Percentiles rank a stretch among this genome's conserved stretches.
These are phyloP conservation scores for Suhomyces atakaporum DNA, from an alignment of 1,139 yeast genomes.

Conservation along the genomic window DNA sequence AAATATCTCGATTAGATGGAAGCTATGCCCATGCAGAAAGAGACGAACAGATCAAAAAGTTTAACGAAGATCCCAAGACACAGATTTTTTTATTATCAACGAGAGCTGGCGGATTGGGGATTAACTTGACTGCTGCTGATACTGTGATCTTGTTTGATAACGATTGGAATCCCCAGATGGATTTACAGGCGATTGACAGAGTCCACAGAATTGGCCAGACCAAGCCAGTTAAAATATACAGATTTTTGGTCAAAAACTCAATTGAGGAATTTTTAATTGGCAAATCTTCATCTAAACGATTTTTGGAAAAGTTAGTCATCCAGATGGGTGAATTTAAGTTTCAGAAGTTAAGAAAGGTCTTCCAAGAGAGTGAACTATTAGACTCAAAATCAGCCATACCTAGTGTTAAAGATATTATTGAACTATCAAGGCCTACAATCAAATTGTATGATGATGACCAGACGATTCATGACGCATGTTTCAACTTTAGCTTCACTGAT, in stretches of 20 bases:
- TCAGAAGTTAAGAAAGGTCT: slow-evolving; percentile 33
- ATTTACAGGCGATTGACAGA: slow-evolving; percentile 93
- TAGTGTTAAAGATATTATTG: slow-evolving; percentile 31
- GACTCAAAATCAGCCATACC: slow-evolving; percentile 15
- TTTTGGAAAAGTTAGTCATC: slow-evolving; percentile 78
- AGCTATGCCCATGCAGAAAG: slow-evolving; percentile 64
- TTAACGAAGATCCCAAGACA: slow-evolving; percentile 37
- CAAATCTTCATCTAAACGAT: slow-evolving; percentile 76
- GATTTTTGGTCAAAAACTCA: slow-evolving; percentile 75
- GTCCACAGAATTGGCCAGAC: slow-evolving; percentile 92
- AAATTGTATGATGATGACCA: slow-evolving; percentile 5
- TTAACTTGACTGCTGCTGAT: slow-evolving; percentile 84
- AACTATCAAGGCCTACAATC: slow-evolving; percentile 27
- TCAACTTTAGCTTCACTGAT: slow-evolving; percentile 1
- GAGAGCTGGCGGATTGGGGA: slow-evolving; percentile 93
- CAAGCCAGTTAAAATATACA: slow-evolving; percentile 76
- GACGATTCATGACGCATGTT: slow-evolving; percentile 1
- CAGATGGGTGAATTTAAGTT: slow-evolving; percentile 79
- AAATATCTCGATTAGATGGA: slow-evolving; percentile 76
- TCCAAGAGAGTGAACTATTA: slow-evolving; percentile 18
- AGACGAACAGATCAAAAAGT: slow-evolving; percentile 60
- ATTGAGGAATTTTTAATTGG: slow-evolving; percentile 80
- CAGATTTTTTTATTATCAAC: slow-evolving; percentile 77
- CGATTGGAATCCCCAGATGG: slow-evolving; percentile 98
- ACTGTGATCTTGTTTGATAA: slow-evolving; percentile 88